Base-by-base conservation (phyloP, 225 moss, liverwort and hornwort genomes). In the Lunularia cruciata region DNA sequence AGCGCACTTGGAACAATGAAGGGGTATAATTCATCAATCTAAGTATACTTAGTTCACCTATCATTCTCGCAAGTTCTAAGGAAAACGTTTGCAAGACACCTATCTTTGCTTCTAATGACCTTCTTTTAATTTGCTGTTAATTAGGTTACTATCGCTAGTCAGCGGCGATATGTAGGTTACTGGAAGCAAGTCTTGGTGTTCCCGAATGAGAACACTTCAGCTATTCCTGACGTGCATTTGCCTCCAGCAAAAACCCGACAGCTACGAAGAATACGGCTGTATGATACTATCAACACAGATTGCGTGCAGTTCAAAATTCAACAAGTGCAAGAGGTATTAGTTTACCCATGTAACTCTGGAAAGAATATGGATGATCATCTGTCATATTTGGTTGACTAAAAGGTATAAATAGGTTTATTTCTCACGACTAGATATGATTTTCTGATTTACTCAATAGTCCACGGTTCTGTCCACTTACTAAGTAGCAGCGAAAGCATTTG, bases 71-170 rank as follows among this genome's bases (percentile, higher is more conserved):
- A n/a, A n/a, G n/a, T n/a, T n/a, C n/a, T n/a, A n/a, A n/a, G n/a
- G n/a, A n/a, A n/a, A n/a, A n/a, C n/a, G n/a, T n/a, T n/a, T n/a
- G n/a, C 1, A 49, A 5, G 20, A 1, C 6, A 49, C 20, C 6
- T 1, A 49, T n/a, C 20, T 6, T 48, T 49, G 49, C 16, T 32
- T 43, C 43, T 6, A 13, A 43, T 43, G 43, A 43, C 16, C 1
- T 1, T 43, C 43, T 2, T 1, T 10, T 10, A 16, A 6, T n/a
- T n/a, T n/a, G n/a, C n/a, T n/a, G n/a, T 71, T 15, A 19, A 60
- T 18, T 55, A 86, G 86, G 86, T 86, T 33, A 83, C 86, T 23
- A 86, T 86, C 70, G 83, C 86, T 18, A 83, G 86, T 33, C 86
- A 86, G 28, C 67, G 86, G 53, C 77, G 86, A 63, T 86, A 86